A percentile compares a stretch with the other conserved stretches of the same genome.
phyloP scores from a whole-genome alignment of 2,329 filamentous ascomycete genomes.

The Trichoderma endophyticum region DNA sequence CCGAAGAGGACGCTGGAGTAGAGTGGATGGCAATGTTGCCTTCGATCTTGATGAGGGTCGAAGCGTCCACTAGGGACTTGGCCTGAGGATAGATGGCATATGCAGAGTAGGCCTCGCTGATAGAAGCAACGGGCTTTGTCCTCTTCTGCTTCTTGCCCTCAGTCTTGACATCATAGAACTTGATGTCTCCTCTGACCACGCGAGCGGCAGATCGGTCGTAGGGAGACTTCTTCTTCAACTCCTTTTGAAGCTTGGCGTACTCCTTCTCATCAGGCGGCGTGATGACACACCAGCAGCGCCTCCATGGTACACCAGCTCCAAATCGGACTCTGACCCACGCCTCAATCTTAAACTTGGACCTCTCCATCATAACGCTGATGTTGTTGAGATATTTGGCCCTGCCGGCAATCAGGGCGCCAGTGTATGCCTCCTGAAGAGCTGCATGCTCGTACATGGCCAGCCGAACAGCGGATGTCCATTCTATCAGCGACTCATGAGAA shows the following conservation, averaged over 20 bases:
- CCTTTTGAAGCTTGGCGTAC: constrained; percentile 76
- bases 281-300: constrained; percentile 94
- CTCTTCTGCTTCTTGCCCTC: constrained; percentile 87
- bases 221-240: constrained; percentile 73
- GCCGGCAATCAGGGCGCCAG: constrained; percentile 88
- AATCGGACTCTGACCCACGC: constrained; percentile 96
- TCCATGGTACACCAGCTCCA: constrained; percentile 92
- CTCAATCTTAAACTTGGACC: constrained; percentile 71
- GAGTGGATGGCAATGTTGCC: constrained; percentile 86
- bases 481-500: constrained; percentile 84
- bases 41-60: constrained; percentile 90
- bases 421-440: constrained; percentile 92
- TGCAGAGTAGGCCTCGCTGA: constrained; percentile 84
- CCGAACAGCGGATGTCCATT: constrained; percentile 94
- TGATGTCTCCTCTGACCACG: constrained; percentile 80
- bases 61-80: constrained; percentile 89
- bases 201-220: constrained; percentile 72
- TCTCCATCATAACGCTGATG: constrained; percentile 84
- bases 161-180: constrained; percentile 81
- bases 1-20: constrained; percentile 69
- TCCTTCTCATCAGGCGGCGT: constrained; percentile 93
- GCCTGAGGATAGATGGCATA: constrained; percentile 96
- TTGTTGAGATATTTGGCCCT: constrained; percentile 89
- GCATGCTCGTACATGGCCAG: constrained; percentile 93
- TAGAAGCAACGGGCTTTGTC: constrained; percentile 81